Conservation (phyloP, 768 basidiomycete genomes). For the Infundibulicybe gibba region DNA sequence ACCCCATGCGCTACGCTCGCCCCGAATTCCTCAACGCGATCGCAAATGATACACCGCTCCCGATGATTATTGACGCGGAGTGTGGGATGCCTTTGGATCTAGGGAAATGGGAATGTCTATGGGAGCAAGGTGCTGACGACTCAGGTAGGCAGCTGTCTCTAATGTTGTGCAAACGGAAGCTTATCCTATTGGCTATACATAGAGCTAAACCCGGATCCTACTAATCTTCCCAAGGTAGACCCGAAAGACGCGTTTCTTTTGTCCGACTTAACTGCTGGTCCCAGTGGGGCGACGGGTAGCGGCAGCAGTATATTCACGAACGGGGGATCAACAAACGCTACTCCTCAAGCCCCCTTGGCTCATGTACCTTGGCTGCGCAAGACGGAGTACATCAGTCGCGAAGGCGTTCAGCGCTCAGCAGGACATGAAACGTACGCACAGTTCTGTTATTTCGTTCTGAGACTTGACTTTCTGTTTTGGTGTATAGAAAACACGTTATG, state of each 20-base stretch:
- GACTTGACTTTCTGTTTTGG: neutral
- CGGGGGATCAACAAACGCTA: constrained; percentile 28
- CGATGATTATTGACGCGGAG: constrained; percentile 97
- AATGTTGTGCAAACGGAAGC: neutral
- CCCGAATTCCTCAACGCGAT: constrained; percentile 83
- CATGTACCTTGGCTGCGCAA: constrained; percentile 91
- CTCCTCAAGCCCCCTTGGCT: constrained; percentile 29
- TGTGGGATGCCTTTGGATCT: constrained; percentile 95
- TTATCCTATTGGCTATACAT: constrained; percentile 1
- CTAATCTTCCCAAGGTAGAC: constrained; percentile 58
- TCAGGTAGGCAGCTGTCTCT: constrained; percentile 38
- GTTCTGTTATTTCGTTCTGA: neutral
- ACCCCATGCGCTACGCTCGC: constrained; percentile 81
- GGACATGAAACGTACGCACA: constrained; percentile 55
- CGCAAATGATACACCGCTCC: constrained; percentile 77
- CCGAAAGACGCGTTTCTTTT: constrained; percentile 76
- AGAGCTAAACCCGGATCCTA: constrained; percentile 64
- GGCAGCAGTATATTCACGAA: constrained; percentile 31
- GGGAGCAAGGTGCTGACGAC: constrained; percentile 77
- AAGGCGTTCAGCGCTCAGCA: constrained; percentile 39
- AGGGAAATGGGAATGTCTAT: constrained; percentile 76
- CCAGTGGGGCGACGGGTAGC: constrained; percentile 40
- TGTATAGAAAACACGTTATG: constrained; percentile 42
- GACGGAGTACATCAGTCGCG: constrained; percentile 82
- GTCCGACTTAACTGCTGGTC: constrained; percentile 51